phyloP scores from a whole-genome alignment of 2,329 filamentous ascomycete species.

The Diaporthe sp. region DNA sequence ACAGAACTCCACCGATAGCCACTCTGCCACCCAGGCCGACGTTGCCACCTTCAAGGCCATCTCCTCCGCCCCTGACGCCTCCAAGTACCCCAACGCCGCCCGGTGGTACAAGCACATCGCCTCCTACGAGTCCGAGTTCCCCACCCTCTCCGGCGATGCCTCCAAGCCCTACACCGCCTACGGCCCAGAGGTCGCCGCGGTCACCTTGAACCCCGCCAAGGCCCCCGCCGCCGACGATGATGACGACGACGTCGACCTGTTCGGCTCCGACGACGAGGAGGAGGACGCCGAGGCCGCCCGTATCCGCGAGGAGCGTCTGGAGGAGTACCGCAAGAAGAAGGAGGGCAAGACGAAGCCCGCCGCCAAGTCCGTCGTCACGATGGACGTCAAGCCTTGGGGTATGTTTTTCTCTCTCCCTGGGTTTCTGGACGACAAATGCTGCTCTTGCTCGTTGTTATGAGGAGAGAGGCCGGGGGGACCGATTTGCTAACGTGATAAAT shows the following conservation, averaged over 20 bases:
- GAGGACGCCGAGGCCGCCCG: constrained; percentile 88
- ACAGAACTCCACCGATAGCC: constrained; percentile 46
- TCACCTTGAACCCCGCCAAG: constrained; percentile 87
- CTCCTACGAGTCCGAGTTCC: constrained; percentile 92
- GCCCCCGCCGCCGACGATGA: constrained; percentile 77
- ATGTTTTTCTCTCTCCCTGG: constrained; percentile 54
- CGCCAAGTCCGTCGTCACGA: constrained; percentile 94
- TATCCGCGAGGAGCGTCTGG: constrained; percentile 89
- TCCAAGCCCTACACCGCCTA: constrained; percentile 90
- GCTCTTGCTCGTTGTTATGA: no score
- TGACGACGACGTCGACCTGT: constrained; percentile 91
- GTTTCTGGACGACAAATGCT: not conserved
- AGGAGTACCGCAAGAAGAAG: constrained; percentile 98
- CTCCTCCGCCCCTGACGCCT: constrained; percentile 77
- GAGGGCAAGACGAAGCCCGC: constrained; percentile 88
- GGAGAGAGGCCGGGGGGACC: no score
- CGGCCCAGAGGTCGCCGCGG: constrained; percentile 83
- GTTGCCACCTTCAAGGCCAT: constrained; percentile 94
- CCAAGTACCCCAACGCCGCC: constrained; percentile 92
- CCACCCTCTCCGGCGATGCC: constrained; percentile 88
- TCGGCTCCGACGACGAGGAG: constrained; percentile 93
- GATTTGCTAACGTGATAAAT: constrained; percentile 21
- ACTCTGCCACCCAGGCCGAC: constrained; percentile 89
- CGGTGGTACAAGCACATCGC: constrained; percentile 99
- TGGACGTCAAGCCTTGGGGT: constrained; percentile 99